Conservation (phyloP, 192 early-diverging fungal genomes). For the Pilobolus umbonatus region DNA sequence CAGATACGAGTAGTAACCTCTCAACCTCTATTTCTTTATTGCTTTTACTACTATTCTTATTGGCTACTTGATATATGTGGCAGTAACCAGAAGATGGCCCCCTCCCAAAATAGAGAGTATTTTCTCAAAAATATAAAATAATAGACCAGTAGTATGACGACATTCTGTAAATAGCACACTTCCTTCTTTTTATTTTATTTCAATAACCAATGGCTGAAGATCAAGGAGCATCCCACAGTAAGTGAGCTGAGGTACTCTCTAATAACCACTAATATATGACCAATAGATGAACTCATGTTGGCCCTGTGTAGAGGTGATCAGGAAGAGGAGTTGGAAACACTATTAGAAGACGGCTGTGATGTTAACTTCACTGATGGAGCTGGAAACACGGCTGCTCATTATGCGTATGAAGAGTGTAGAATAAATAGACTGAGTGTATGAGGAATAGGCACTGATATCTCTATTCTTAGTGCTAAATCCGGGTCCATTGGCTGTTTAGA, state of each 20-base stretch:
- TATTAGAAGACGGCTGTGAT: conserved; percentile 46
- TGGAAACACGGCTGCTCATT: conserved; percentile 67
- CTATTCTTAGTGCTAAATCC: conserved; percentile 36
- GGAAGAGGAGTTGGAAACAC: conserved; percentile 55
- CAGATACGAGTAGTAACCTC: too few species aligned
- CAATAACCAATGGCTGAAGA: conserved; percentile 8
- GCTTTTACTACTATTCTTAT: too few species aligned
- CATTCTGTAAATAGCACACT: too few species aligned
- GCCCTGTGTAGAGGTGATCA: conserved; percentile 67
- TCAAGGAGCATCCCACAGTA: conserved; percentile 11
- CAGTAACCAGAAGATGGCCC: too few species aligned
- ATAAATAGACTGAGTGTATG: neutral
- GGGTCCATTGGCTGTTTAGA: conserved; percentile 60
- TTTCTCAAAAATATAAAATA: too few species aligned
- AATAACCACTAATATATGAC: neutral
- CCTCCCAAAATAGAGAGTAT: too few species aligned
- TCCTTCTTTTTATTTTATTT: too few species aligned
- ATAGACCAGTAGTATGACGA: too few species aligned
- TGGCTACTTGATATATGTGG: too few species aligned
- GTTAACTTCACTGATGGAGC: conserved; percentile 60
- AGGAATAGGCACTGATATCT: neutral
- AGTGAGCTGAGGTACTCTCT: neutral
- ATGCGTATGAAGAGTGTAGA: conserved; percentile 45
- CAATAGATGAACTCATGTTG: conserved; percentile 62
- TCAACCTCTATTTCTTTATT: too few species aligned